Evolutionary conservation across 345 rosid genomes (phyloP), one percentile per base, ranked within the genome.

Genomic region (Angophora floribunda): DNA sequence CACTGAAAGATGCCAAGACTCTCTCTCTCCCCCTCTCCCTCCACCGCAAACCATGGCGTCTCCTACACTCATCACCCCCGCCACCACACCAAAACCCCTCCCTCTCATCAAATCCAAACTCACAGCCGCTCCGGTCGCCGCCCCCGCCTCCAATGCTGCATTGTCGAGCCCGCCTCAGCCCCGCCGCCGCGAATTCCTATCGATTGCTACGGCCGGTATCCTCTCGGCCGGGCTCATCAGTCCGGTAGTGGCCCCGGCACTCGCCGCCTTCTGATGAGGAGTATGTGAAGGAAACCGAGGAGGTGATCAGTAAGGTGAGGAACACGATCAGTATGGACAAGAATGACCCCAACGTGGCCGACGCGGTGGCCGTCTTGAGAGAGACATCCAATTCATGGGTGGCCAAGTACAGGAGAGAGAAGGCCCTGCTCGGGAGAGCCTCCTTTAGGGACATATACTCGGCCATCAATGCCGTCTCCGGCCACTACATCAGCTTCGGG

Each of bases 401-500:
- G 88, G 99, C 99, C 0, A 98, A 98, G 97, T 97, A 97, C 87
- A 88, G 98, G 90, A 95, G 94, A 89, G 99, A 97, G 97, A 97
- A 97, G 86, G 92, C 98, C 14, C 91, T 97, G 52, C 92, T 97
- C 6, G 99, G 98, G 17, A 94, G 95, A 87, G 53, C 95, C 59
- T 97, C 99, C 3, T 97, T 94, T 59, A 86, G 99, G 41, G 99
- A 97, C 87, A 96, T 96, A 1, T 97, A 97, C 90, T 96, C 98
- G 24, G 99, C 99, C 4, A 88, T 97, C 92, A 97, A 97, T 86
- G 99, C 97, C 16, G 97, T 97, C 53, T 95, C 98, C 0, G 98
- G 98, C 11, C 99, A 97, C 91, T 96, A 97, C 88, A 93, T 97
- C 88, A 97, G 99, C 93, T 97, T 97, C 80, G 99, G 99, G 53